A percentile compares a stretch with the other conserved stretches of the same genome.
Evolutionary conservation across 805 yeast species (phyloP).

Genomic region (Wickerhamiella australiensis): DNA sequence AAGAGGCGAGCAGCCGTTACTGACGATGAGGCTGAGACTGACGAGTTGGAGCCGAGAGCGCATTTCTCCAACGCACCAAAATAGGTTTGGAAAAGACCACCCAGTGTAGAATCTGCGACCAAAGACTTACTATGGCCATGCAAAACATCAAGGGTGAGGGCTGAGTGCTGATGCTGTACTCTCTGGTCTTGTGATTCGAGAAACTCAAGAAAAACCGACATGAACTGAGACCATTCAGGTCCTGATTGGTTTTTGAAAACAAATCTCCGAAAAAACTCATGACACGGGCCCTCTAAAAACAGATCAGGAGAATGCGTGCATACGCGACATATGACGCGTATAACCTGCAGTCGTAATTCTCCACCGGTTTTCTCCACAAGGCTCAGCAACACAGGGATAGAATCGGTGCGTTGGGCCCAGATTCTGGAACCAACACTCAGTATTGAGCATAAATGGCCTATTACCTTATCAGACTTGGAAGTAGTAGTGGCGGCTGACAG

Average conservation of each 20-base stretch:
- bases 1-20: conserved; percentile 9
- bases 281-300: conserved; percentile 5
- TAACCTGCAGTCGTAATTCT: conserved; percentile 1
- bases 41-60: not conserved
- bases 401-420: not conserved
- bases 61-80: conserved; percentile 1
- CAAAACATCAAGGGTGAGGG: not conserved
- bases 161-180: not conserved
- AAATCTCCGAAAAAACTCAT: not conserved
- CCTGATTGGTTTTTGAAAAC: not conserved
- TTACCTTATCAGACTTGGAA: not conserved
- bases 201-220: conserved; percentile 10
- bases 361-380: not conserved
- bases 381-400: not conserved
- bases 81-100: conserved; percentile 12
- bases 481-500: not conserved
- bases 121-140: conserved; percentile 1
- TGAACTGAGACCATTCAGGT: conserved; percentile 12
- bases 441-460: conserved; percentile 5
- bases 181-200: conserved; percentile 6
- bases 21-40: not conserved
- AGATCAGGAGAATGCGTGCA: conserved; percentile 10
- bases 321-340: conserved; percentile 5
- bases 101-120: conserved; percentile 11
- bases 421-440: conserved; percentile 8